Base-by-base conservation (phyloP, 2,329 filamentous ascomycete species). In the Ambrosiella beaveri region DNA sequence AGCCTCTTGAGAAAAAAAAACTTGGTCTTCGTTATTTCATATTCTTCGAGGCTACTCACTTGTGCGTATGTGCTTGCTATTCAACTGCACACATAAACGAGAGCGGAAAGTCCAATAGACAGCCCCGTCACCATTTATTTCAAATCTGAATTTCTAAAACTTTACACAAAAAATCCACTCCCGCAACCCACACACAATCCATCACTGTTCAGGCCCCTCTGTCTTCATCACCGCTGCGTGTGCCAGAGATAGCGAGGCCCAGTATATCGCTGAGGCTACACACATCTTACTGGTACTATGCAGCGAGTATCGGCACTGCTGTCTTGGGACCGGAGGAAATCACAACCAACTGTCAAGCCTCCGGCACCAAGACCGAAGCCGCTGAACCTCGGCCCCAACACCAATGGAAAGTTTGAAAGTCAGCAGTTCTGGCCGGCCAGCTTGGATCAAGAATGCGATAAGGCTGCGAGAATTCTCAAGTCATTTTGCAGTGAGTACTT, bases 381-480 rank as follows among this genome's bases (percentile, higher is more conserved):
- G 36, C 47, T 60, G 12, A 55, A 45, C 44, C 55, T 60, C 37
- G 50, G 51, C 7, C 58, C 58, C 1, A 59, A 47, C 19, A 39
- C 56, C 35, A 58, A 61, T 4, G 59, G 59, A 13, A 63, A 62
- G 52, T 58, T 63, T 40, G 60, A 62, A 19, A 63, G 59, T n/a
- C 58, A 94, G 68, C 82, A 85, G 27, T 91, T 91, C 66, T 93
- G 86, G 86, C 88, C 88, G 2, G 85, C 86, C 38, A 85, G 84
- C 1, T 74, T 95, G 56, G 90, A 95, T 68, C 84, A 85, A 64
- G 90, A 96, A 74, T 86, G 85, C 70, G 88, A 95, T 71, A 95
- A 95, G 72, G 87, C 89, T 52, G 88, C 89, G 60, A 78, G 88
- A 59, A 95, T 95, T 62, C 71, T 96, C 56, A 85, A 88, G 68